Conservation (phyloP, 1,284 basidiomycete genomes). For the Phylloporus sp. region DNA sequence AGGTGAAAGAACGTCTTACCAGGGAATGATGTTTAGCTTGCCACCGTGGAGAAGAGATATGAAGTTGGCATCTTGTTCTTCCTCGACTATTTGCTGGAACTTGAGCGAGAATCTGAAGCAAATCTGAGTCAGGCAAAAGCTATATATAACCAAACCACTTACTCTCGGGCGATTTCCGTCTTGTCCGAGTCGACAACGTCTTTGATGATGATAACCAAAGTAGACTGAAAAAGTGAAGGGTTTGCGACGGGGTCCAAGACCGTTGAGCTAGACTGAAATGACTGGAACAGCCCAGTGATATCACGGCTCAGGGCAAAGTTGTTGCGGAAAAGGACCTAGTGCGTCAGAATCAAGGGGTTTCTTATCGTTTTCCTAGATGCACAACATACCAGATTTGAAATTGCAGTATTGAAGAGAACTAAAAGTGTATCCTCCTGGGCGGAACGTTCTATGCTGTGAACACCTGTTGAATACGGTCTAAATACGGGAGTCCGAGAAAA, state of each 20-base stretch:
- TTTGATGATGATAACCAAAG: background rate
- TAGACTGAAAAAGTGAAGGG: background rate
- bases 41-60: background rate
- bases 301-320: background rate
- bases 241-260: background rate
- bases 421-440: background rate
- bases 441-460: background rate
- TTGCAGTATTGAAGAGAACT: background rate
- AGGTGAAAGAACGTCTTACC: background rate
- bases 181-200: background rate
- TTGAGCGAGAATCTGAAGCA: background rate
- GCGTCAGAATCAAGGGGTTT: background rate
- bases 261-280: background rate
- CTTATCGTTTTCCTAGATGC: background rate
- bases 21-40: background rate
- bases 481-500: background rate
- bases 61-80: too few species aligned
- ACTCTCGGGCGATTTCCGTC: background rate
- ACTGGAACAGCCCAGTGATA: background rate
- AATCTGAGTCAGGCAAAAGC: background rate
- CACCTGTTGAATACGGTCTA: background rate
- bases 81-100: background rate
- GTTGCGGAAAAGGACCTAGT: background rate
- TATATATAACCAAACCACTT: background rate
- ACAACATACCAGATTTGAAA: background rate